Evolutionary conservation across 345 rosid genomes (phyloP).

Genomic region (Salix suchowensis): DNA sequence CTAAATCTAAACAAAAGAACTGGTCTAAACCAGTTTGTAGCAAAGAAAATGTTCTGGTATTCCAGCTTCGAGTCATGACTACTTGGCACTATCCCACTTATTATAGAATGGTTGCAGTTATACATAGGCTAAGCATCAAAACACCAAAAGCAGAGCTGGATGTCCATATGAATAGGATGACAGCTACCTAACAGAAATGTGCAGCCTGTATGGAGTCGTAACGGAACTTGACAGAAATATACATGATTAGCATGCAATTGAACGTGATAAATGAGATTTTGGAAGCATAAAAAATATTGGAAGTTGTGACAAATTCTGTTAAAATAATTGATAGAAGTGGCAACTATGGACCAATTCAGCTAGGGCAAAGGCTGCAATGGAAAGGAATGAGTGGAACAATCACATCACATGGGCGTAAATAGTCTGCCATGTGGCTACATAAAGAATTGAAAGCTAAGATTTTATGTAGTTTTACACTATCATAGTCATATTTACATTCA

Average conservation of each 20-base stretch:
- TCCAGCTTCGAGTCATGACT: too few species aligned
- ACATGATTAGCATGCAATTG: neutral
- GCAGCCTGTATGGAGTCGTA: neutral
- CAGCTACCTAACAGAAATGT: neutral
- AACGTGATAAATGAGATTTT: neutral
- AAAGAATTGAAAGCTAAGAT: neutral
- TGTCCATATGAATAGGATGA: neutral
- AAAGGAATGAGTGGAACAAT: neutral
- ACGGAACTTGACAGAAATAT: neutral
- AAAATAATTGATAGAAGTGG: neutral
- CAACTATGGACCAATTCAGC: neutral
- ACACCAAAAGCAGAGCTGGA: too few species aligned
- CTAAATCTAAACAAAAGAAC: neutral
- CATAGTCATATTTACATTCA: conserved; percentile 20
- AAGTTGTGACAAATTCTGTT: neutral
- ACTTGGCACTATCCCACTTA: too few species aligned
- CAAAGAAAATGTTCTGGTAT: neutral
- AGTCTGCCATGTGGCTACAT: neutral
- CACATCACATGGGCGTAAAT: neutral
- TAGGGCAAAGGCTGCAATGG: neutral
- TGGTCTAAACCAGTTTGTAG: neutral
- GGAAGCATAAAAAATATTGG: neutral
- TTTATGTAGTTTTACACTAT: neutral
- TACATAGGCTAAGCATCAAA: too few species aligned
- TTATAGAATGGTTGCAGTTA: too few species aligned